Percentiles rank a stretch among this genome's conserved stretches.
Conservation (phyloP, 2,329 filamentous ascomycete species). For the Herpotrichia juniperi region DNA sequence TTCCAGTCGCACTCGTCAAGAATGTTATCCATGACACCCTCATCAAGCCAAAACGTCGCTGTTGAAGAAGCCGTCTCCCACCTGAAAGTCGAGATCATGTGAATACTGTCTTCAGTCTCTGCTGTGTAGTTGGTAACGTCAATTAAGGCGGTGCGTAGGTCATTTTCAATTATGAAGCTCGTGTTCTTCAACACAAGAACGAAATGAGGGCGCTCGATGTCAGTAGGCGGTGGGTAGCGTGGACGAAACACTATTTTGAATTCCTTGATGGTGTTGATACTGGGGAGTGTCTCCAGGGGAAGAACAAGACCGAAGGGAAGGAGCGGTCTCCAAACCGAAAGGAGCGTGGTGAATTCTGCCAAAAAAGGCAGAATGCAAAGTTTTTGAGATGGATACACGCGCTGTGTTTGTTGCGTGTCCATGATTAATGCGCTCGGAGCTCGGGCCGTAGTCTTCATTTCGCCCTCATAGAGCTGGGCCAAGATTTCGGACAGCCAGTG, state of each 20-base stretch:
- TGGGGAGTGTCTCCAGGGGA: neutral
- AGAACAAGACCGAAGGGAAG: neutral
- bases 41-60: neutral
- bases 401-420: neutral
- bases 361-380: neutral
- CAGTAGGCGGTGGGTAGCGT: neutral
- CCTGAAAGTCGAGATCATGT: neutral
- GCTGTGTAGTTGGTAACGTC: neutral
- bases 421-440: neutral
- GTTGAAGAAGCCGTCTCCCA: neutral
- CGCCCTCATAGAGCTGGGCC: neutral
- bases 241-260: neutral
- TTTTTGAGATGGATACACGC: neutral
- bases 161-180: neutral
- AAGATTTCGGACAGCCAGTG: constrained; percentile 1
- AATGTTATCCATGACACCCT: neutral
- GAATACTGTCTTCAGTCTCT: neutral
- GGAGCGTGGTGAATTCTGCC: neutral
- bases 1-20: neutral
- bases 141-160: neutral
- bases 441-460: neutral
- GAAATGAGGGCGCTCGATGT: neutral
- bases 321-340: neutral
- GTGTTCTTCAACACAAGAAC: neutral
- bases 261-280: neutral